These are phyloP conservation scores for Alternaria arbusti DNA, from an alignment of 2,329 filamentous ascomycete species.

Conservation along the genomic window DNA sequence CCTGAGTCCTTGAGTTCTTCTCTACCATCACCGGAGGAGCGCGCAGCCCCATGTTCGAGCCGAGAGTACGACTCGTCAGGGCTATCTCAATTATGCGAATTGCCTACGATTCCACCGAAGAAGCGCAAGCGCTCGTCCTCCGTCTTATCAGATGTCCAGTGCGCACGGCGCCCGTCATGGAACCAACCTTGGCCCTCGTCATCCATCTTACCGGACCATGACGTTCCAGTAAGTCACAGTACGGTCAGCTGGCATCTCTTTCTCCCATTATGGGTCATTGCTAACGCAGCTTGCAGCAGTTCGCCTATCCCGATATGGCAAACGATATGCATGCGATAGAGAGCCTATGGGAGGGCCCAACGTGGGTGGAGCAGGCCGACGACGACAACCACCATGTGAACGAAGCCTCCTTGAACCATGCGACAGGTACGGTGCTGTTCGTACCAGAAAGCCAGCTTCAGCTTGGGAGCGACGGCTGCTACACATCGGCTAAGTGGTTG, in stretches of 20 bases:
- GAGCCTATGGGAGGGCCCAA: not conserved
- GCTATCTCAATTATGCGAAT: not conserved
- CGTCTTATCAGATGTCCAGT: not conserved
- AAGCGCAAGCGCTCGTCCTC: not conserved
- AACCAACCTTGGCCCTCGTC: not conserved
- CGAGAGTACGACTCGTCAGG: not conserved
- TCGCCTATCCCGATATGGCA: not conserved
- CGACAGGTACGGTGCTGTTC: not conserved
- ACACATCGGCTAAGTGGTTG: not conserved
- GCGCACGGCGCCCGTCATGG: not conserved
- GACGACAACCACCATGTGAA: not conserved
- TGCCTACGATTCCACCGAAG: not conserved
- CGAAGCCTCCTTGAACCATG: not conserved
- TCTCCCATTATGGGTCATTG: not conserved
- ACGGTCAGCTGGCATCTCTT: not conserved
- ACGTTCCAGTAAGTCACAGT: not conserved
- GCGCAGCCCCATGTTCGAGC: not conserved
- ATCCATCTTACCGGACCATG: not conserved
- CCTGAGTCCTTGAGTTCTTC: not conserved
- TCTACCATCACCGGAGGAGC: not conserved
- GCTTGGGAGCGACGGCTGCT: not conserved
- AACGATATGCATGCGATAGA: not conserved
- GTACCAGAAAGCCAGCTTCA: not conserved
- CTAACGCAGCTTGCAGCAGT: not conserved
- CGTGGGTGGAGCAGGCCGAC: not conserved